Conservation (phyloP, 2,329 filamentous ascomycete species). For the Penicillium decumbens region DNA sequence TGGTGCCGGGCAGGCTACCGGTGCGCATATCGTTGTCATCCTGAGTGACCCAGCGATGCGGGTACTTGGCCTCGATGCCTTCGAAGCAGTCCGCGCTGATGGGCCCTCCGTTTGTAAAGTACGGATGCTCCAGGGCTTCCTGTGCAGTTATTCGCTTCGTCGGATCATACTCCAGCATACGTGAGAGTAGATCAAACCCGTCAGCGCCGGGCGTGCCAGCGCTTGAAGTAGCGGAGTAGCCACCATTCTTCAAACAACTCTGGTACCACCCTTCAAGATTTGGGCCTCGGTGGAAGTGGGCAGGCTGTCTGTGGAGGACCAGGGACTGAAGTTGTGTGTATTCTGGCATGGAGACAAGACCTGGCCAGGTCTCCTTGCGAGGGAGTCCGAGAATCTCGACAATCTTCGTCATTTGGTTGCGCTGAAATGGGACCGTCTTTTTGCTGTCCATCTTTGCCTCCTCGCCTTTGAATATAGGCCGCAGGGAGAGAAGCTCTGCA, state of each 20-base stretch:
- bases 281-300: constrained; percentile 50
- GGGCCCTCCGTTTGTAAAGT: constrained; percentile 68
- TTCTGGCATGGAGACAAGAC: constrained; percentile 80
- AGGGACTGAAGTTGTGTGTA: constrained; percentile 63
- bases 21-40: constrained; percentile 97
- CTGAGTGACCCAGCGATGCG: constrained; percentile 80
- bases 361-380: constrained; percentile 81
- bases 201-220: constrained; percentile 63
- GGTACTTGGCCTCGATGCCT: constrained; percentile 81
- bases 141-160: constrained; percentile 81
- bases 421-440: constrained; percentile 93
- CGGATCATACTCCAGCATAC: constrained; percentile 88
- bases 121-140: constrained; percentile 82
- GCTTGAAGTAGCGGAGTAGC: constrained; percentile 47
- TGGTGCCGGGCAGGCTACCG: constrained; percentile 82
- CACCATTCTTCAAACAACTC: constrained; percentile 59
- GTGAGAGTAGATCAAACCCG: constrained; percentile 75
- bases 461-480: constrained; percentile 97
- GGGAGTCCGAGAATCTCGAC: constrained; percentile 93
- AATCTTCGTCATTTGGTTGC: constrained; percentile 99
- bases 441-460: constrained; percentile 99
- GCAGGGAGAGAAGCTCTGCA: constrained; percentile 80
- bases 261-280: constrained; percentile 77
- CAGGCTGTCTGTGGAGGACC: constrained; percentile 40
- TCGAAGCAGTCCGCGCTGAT: constrained; percentile 85